Conservation (phyloP, 495 filamentous ascomycete species). For the Niebla homalea region DNA sequence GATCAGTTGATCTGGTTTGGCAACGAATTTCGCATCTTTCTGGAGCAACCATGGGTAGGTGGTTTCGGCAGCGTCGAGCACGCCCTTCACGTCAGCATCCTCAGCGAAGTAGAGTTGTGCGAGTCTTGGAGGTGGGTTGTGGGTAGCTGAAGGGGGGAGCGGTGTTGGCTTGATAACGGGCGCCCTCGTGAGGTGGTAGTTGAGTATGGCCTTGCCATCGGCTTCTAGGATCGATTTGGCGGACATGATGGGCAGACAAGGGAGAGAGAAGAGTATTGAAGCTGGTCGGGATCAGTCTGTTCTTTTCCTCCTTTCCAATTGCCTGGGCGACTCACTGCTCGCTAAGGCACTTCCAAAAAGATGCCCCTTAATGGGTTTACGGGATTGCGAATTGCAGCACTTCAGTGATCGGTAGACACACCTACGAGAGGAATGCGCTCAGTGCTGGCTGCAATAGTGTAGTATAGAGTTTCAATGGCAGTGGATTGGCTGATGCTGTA, state of each 20-base stretch:
- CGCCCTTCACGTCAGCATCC: slow-evolving; percentile 62
- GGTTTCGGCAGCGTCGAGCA: slow-evolving; percentile 90
- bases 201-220: slow-evolving; percentile 99
- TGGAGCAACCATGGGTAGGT: slow-evolving; percentile 89
- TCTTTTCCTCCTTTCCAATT: not conserved
- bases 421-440: too few species aligned
- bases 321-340: slow-evolving; percentile 5
- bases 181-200: slow-evolving; percentile 98
- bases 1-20: slow-evolving; percentile 99
- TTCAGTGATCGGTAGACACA: too few species aligned
- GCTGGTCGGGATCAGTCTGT: too few species aligned
- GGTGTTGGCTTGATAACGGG: slow-evolving; percentile 96
- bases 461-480: not conserved
- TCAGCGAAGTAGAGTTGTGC: slow-evolving; percentile 89
- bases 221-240: slow-evolving; percentile 97
- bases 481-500: not conserved
- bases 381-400: too few species aligned
- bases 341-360: slow-evolving; percentile 7
- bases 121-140: slow-evolving; percentile 85
- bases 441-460: not conserved
- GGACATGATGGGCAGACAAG: slow-evolving; percentile 53
- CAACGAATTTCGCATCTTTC: slow-evolving; percentile 79
- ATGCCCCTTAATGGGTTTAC: not conserved
- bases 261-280: too few species aligned
- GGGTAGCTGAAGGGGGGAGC: slow-evolving; percentile 68